A percentile compares a stretch with the other conserved stretches of the same genome.
Conservation (phyloP, 768 basidiomycete species). For the Pulveroboletus frians region DNA sequence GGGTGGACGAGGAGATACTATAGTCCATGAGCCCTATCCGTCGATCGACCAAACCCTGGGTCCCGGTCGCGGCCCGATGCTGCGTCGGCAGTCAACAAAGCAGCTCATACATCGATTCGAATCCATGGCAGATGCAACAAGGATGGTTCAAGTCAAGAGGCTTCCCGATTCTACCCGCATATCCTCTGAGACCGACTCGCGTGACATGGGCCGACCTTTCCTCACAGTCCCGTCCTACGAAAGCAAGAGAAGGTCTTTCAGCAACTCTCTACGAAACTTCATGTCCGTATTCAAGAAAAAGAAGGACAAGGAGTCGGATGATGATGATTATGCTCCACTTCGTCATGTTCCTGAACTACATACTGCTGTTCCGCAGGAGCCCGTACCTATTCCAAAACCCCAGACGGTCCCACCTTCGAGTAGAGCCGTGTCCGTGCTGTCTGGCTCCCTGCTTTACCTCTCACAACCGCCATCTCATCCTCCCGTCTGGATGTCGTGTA, state of each 20-base stretch:
- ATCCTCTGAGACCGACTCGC: conserved; percentile 14
- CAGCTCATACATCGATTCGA: conserved; percentile 53
- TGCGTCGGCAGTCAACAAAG: conserved; percentile 41
- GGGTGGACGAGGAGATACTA: background rate
- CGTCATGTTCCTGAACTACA: conserved; percentile 6
- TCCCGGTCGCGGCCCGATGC: conserved; percentile 1
- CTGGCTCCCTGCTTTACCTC: conserved; percentile 44
- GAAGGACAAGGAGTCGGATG: conserved; percentile 28
- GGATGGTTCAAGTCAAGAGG: conserved; percentile 5
- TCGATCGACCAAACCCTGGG: conserved; percentile 1
- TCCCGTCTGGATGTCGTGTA: conserved; percentile 50
- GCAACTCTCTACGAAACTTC: conserved; percentile 60
- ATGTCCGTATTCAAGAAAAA: conserved; percentile 57
- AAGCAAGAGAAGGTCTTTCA: conserved; percentile 47
- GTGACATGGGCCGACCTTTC: conserved; percentile 13
- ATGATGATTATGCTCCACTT: conserved; percentile 14
- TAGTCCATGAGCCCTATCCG: background rate
- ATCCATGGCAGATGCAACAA: conserved; percentile 31
- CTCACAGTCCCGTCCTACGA: conserved; percentile 26
- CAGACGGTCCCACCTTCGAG: conserved; percentile 1
- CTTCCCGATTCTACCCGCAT: conserved; percentile 9
- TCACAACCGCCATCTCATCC: conserved; percentile 29
- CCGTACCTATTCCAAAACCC: background rate
- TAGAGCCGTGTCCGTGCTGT: conserved; percentile 1
- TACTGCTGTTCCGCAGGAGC: background rate